phyloP scores from a whole-genome alignment of 2,329 filamentous ascomycete genomes.

The Tolypocladium guangdongense region DNA sequence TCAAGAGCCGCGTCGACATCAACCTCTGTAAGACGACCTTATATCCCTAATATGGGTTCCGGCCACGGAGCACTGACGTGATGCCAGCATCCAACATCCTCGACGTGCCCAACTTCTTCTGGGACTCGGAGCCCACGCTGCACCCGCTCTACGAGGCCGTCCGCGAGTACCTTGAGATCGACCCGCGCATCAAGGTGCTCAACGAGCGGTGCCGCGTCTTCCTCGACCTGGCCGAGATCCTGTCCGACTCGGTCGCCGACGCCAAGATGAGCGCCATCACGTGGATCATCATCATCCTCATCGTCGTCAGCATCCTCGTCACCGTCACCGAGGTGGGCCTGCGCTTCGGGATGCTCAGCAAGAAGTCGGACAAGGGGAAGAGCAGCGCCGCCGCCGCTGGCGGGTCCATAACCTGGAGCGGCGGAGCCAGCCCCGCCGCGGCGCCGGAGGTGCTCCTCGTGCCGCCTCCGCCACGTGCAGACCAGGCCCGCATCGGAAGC shows the following conservation, averaged over 20 bases:
- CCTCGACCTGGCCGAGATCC: conserved; percentile 87
- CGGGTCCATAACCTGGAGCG: conserved; percentile 7
- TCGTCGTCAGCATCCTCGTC: conserved; percentile 80
- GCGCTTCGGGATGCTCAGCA: conserved; percentile 63
- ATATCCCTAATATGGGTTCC: not conserved
- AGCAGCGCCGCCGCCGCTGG: conserved; percentile 5
- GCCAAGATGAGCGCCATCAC: conserved; percentile 94
- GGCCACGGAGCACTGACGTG: not conserved
- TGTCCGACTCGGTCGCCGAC: conserved; percentile 85
- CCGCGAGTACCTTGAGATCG: conserved; percentile 95
- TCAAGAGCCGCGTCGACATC: conserved; percentile 91
- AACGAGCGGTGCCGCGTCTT: conserved; percentile 97
- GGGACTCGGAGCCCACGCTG: conserved; percentile 91
- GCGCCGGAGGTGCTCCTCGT: conserved; percentile 9
- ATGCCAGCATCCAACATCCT: conserved; percentile 78
- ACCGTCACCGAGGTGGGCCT: conserved; percentile 83
- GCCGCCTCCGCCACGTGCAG: conserved; percentile 1
- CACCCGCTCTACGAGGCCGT: conserved; percentile 91
- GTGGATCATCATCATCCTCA: conserved; percentile 95
- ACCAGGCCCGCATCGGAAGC: not conserved
- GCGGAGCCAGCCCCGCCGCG: conserved; percentile 4
- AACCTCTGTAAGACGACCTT: conserved; percentile 67
- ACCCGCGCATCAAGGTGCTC: conserved; percentile 87
- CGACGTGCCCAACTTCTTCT: conserved; percentile 95
- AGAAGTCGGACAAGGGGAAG: conserved; percentile 8